phyloP scores from a whole-genome alignment of 176 grass and related monocot genomes.

The Lolium rigidum region DNA sequence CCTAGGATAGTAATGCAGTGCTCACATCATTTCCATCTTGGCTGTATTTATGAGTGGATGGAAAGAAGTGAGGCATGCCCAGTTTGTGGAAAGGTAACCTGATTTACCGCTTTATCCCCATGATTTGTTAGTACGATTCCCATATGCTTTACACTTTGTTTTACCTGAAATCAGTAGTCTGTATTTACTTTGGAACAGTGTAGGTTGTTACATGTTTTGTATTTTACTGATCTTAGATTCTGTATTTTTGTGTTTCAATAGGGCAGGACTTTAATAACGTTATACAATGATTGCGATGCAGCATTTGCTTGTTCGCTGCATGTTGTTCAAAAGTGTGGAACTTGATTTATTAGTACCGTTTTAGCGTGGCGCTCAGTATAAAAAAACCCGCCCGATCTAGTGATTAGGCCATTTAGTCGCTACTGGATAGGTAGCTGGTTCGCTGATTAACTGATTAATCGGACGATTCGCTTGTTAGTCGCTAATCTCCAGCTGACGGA shows the following conservation, averaged over 20 bases:
- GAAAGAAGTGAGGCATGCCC: constrained; percentile 97
- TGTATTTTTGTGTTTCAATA: not conserved
- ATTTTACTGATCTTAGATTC: not conserved
- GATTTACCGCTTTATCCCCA: not conserved
- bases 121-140: not conserved
- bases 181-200: constrained; percentile 14
- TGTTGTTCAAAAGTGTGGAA: not conserved
- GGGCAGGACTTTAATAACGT: not conserved
- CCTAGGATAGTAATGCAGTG: constrained; percentile 91
- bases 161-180: not conserved
- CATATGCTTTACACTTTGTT: constrained; percentile 19
- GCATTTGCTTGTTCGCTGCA: not conserved
- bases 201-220: not conserved
- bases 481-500: no score
- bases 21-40: constrained; percentile 96
- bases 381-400: no score
- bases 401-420: no score
- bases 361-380: not conserved
- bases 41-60: constrained; percentile 99
- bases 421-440: no score
- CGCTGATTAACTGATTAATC: no score
- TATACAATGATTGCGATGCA: not conserved
- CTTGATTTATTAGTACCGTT: not conserved
- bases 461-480: no score
- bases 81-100: constrained; percentile 91